These are phyloP conservation scores for Arthrinium puccinioides DNA, from an alignment of 2,329 filamentous ascomycete genomes.

Conservation along the genomic window DNA sequence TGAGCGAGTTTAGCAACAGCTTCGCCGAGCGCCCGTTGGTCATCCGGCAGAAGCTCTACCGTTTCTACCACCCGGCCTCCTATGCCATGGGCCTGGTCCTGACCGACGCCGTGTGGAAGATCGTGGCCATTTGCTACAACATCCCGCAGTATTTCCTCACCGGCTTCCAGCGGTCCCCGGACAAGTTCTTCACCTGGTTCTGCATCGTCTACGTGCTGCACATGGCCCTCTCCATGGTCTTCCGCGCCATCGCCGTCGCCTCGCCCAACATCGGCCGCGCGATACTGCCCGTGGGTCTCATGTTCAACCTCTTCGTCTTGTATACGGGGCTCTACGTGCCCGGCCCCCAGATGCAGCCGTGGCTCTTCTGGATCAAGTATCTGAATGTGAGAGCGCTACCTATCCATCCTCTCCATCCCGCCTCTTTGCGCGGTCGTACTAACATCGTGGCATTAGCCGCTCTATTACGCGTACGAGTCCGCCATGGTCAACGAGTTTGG, in stretches of 20 bases:
- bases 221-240: conserved; percentile 61
- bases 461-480: conserved; percentile 13
- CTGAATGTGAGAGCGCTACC: conserved; percentile 34
- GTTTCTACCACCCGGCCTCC: conserved; percentile 16
- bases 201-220: conserved; percentile 49
- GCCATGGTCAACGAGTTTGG: conserved; percentile 13
- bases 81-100: conserved; percentile 11
- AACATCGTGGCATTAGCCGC: too few species aligned
- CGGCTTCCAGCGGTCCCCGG: conserved; percentile 37
- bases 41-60: conserved; percentile 28
- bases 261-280: conserved; percentile 43
- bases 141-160: conserved; percentile 33
- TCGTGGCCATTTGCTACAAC: conserved; percentile 28
- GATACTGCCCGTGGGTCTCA: conserved; percentile 26
- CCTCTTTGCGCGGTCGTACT: too few species aligned
- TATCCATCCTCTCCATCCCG: too few species aligned
- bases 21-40: neutral
- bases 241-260: conserved; percentile 54
- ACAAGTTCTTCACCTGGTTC: conserved; percentile 58
- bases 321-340: conserved; percentile 38
- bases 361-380: conserved; percentile 58
- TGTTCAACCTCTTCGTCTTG: conserved; percentile 40
- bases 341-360: conserved; percentile 45
- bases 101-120: conserved; percentile 32
- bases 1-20: conserved; percentile 36